Base-by-base conservation (phyloP, 345 rosid genomes). In the Populus tremula region DNA sequence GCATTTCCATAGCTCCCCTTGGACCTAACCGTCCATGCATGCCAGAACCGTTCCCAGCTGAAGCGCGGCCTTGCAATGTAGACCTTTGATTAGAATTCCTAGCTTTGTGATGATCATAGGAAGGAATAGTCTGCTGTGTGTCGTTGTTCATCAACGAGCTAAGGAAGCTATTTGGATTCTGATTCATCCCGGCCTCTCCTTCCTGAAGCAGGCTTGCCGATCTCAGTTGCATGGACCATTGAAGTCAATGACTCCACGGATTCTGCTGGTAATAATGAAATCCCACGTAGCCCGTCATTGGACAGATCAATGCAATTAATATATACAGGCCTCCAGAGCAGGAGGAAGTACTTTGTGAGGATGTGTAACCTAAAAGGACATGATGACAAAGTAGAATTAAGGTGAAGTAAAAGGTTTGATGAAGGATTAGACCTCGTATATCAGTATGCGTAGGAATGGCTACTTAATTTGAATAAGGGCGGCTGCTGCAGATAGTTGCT, bases 401-500 rank as follows among this genome's bases (percentile, higher is more conserved):
- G 67, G 21, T 53, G 47, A 74, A 61, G 8, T 20, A 41, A 23
- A 59, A 79, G 2, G 6, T 68, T 74, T 36, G 70, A 47, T 29
- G 31, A 23, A n/a, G 18, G 38, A 62, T 69, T 38, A 69, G 36
- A 56, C 29, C n/a, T 39, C 43, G 1, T 53, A 20, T 6, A 70
- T 47, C 33, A 45, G 69, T 18, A 13, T 43, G 23, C 11, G 61
- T 38, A 8, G 25, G 41, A 72, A 13, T 3, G 33, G 29, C 6
- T 49, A 69, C 86, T 77, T 82, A 90, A 97, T 83, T 88, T 96
- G 82, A 88, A 93, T 80, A 91, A 82, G 67, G 27, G 27, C 27
- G 27, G 91, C 88, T 49, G 98, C 94, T 0, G 92, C 93, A 36
- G 84, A 83, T 75, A 91, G 76, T 59, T 91, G 88, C 79, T 96